These are phyloP conservation scores for Furcasterigmium furcatum DNA, from an alignment of 2,329 filamentous ascomycete species.

Conservation along the genomic window DNA sequence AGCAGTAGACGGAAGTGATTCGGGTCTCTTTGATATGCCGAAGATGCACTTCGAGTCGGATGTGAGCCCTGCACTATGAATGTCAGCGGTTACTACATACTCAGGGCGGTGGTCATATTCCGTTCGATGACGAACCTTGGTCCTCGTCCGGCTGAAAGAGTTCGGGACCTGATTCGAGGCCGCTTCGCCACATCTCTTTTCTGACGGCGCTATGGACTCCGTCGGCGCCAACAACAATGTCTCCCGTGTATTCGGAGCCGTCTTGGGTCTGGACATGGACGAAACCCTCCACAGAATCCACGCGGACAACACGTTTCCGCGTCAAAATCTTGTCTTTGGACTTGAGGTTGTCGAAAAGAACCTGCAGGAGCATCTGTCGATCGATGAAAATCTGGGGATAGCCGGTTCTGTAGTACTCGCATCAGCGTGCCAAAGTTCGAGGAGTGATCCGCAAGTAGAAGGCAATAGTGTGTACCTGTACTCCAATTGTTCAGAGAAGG, in stretches of 20 bases:
- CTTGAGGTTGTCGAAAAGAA: constrained; percentile 27
- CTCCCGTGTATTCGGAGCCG: constrained; percentile 23
- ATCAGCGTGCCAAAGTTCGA: no score
- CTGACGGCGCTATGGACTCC: constrained; percentile 35
- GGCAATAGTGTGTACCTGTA: constrained; percentile 3
- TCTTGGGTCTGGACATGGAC: constrained; percentile 25
- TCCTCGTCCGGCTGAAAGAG: constrained; percentile 17
- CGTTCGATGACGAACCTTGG: not conserved
- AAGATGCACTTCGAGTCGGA: constrained; percentile 27
- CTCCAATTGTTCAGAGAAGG: constrained; percentile 4
- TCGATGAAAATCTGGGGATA: constrained; percentile 31
- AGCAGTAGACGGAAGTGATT: not conserved
- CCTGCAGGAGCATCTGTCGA: constrained; percentile 28
- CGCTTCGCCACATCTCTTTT: constrained; percentile 21
- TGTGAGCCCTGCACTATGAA: not conserved
- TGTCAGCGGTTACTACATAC: not conserved
- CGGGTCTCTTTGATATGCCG: constrained; percentile 26
- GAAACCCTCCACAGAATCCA: constrained; percentile 6
- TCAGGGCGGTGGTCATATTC: rapidly evolving
- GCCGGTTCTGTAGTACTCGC: constrained; percentile 11
- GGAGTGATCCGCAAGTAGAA: no score
- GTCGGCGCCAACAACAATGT: constrained; percentile 34
- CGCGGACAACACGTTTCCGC: constrained; percentile 7
- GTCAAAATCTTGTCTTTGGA: constrained; percentile 18
- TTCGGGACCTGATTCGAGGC: constrained; percentile 15